Evolutionary conservation across 805 yeast genomes (phyloP), one percentile per base, ranked within the genome.

Genomic region (Yamadazyma philogaea): DNA sequence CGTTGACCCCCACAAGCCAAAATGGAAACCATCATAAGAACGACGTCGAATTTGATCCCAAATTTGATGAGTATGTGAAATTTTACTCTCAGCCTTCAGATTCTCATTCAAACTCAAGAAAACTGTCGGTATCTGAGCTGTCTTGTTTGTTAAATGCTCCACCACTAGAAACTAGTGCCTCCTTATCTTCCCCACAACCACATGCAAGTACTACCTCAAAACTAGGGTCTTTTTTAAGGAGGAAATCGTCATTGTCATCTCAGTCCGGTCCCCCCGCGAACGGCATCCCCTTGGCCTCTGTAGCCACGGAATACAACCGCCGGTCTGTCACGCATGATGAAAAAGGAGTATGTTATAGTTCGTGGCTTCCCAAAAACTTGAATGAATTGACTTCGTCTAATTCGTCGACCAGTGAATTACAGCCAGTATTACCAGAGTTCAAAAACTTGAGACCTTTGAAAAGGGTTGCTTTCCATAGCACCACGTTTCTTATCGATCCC

Each of bases 391-490:
- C 37, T 3, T 26, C 43, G n/a, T 7, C 39, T 4, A 37, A 21
- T 22, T 41, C 48, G 5, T 30, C 42, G 8, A 32, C 20, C 17
- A 24, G 27, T 17, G 34, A 33, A 19, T 19, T 42, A 8, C 36
- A 37, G 16, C 42, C 45, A 7, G 40, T 41, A 7, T 34, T 51
- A 17, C 63, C 69, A 0, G 59, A 63, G 34, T 63, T 63, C 38
- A 50, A 56, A 31, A 55, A 55, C 28, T 46, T 64, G 40, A 66
- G 60, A 40, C 71, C 72, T 3, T 50, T 70, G 36, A 68, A 66
- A 52, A 51, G 72, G 32, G 75, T 70, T 8, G 72, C 72, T 2
- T 70, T 70, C 42, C 74, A 69, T 47, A 60, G 67, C 27, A 59
- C 63, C 30, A 68, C 74, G 1, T 70, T 70, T 42, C 55, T 66